phyloP scores from a whole-genome alignment of 177 flowering plant genomes.

The Vitis hybrid region DNA sequence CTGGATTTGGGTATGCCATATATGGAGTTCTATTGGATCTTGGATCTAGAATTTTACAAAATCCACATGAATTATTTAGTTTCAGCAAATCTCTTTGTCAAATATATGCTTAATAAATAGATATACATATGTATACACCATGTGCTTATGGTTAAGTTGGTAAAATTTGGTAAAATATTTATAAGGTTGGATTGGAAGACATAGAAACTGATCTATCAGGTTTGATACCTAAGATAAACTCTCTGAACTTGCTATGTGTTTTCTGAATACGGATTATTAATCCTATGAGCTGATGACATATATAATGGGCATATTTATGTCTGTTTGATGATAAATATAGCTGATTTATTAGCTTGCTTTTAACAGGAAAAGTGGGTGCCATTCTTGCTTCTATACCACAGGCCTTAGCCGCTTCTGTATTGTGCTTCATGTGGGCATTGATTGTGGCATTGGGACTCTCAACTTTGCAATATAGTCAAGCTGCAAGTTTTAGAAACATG shows the following conservation, averaged over 20 bases:
- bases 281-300: background rate
- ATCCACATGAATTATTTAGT: background rate
- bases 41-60: background rate
- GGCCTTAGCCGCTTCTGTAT: conserved; percentile 85
- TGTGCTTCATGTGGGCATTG: conserved; percentile 90
- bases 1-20: background rate
- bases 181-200: background rate
- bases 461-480: conserved; percentile 67
- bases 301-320: background rate
- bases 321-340: background rate
- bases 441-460: conserved; percentile 78
- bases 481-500: conserved; percentile 71
- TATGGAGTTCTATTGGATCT: background rate
- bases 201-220: background rate
- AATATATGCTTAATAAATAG: too few species aligned
- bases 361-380: conserved; percentile 87
- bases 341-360: background rate
- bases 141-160: too few species aligned
- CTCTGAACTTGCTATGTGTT: background rate
- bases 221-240: background rate
- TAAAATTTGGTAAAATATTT: too few species aligned
- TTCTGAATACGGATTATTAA: background rate
- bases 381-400: conserved; percentile 91
- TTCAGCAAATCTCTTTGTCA: background rate
- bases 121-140: too few species aligned